A percentile compares a stretch with the other conserved stretches of the same genome.
Conservation (phyloP, 345 rosid species). For the Hibiscus trionum region DNA sequence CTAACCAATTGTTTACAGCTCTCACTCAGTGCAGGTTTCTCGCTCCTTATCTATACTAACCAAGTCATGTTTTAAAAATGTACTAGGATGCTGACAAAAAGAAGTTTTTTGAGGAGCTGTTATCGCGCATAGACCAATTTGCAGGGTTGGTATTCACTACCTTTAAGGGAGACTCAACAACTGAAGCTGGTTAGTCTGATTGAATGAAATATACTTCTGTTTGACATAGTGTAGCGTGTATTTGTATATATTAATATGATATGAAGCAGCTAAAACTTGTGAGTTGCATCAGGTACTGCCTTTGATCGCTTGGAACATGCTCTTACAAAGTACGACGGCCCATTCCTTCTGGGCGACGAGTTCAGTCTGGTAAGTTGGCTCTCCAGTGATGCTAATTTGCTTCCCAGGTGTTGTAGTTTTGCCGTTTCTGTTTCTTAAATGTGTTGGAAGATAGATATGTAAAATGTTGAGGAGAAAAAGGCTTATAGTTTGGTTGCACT, state of each 20-base stretch:
- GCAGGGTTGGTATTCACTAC: slow-evolving; percentile 26
- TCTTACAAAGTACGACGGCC: slow-evolving; percentile 58
- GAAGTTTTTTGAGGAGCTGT: slow-evolving; percentile 55
- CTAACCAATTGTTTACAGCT: background rate
- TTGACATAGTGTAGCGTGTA: background rate
- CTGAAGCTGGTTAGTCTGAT: slow-evolving; percentile 44
- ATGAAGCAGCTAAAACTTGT: background rate
- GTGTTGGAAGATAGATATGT: no score
- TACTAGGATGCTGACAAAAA: slow-evolving; percentile 59
- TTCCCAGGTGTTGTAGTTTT: background rate
- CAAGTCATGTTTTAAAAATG: slow-evolving; percentile 8
- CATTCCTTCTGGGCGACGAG: slow-evolving; percentile 85
- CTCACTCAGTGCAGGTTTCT: background rate
- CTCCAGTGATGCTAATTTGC: background rate
- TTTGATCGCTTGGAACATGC: slow-evolving; percentile 71
- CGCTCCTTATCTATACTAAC: background rate
- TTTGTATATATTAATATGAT: background rate
- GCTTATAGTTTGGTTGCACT: no score
- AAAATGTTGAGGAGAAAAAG: no score
- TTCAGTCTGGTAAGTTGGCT: slow-evolving; percentile 52
- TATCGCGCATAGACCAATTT: slow-evolving; percentile 51
- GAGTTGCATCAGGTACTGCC: slow-evolving; percentile 44
- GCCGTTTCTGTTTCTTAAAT: background rate
- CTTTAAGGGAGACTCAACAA: slow-evolving; percentile 52
- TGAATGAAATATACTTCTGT: background rate